These are phyloP conservation scores for Pseudoperonospora humuli DNA, from an alignment of 352 stramenopile genomes.

Conservation along the genomic window DNA sequence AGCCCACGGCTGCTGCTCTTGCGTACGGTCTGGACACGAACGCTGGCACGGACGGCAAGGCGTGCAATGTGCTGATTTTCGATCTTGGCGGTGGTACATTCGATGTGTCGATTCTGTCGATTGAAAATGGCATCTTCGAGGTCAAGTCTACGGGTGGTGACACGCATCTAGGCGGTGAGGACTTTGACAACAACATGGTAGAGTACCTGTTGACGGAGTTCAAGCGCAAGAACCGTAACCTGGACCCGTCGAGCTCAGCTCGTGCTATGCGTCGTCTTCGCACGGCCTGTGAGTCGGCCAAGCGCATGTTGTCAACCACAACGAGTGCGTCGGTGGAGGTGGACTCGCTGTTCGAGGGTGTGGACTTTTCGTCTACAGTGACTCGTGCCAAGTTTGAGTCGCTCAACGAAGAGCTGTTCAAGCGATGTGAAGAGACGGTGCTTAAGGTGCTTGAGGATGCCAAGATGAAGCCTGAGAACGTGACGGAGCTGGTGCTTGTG, in stretches of 20 bases:
- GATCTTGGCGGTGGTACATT: conserved; percentile 94
- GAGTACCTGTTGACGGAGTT: conserved; percentile 93
- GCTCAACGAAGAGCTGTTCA: conserved; percentile 76
- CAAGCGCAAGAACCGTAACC: conserved; percentile 86
- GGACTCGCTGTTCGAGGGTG: conserved; percentile 92
- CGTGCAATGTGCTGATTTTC: conserved; percentile 95
- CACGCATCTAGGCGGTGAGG: conserved; percentile 91
- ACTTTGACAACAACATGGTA: conserved; percentile 95
- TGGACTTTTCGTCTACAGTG: conserved; percentile 92
- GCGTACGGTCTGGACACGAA: conserved; percentile 93
- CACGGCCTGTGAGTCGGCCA: conserved; percentile 96
- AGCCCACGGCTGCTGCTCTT: conserved; percentile 93
- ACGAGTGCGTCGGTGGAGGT: conserved; percentile 92
- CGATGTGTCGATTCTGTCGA: conserved; percentile 92
- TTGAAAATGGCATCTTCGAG: conserved; percentile 97
- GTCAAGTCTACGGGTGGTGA: conserved; percentile 94
- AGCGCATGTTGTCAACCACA: conserved; percentile 91
- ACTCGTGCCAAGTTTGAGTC: conserved; percentile 92
- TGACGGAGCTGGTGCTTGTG: conserved; percentile 51
- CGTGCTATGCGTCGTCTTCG: conserved; percentile 92
- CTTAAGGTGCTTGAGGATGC: conserved; percentile 53
- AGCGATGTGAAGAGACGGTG: conserved; percentile 79
- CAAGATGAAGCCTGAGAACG: conserved; percentile 60
- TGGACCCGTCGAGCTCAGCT: conserved; percentile 87
- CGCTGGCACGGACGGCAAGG: conserved; percentile 64